phyloP scores from a whole-genome alignment of 2,329 filamentous ascomycete genomes.

The Aspergillus uvarum region DNA sequence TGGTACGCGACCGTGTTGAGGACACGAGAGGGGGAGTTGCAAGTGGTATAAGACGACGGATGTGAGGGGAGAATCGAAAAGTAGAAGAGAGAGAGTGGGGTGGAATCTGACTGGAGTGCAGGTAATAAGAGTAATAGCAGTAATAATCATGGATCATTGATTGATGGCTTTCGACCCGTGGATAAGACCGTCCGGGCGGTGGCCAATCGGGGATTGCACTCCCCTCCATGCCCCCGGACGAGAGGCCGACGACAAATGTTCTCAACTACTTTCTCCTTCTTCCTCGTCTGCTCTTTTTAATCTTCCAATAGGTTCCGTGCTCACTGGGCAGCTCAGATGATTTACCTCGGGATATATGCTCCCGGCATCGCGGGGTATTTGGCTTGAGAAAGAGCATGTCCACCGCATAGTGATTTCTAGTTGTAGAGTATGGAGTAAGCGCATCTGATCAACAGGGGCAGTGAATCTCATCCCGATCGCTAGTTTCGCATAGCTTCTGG shows the following conservation, averaged over 20 bases:
- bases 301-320: background rate
- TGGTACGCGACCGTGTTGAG: constrained; percentile 16
- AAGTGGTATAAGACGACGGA: background rate
- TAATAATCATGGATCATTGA: background rate
- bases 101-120: background rate
- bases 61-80: background rate
- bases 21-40: background rate
- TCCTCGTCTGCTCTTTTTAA: background rate
- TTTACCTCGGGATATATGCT: background rate
- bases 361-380: background rate
- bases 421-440: too few species aligned
- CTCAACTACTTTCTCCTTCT: background rate
- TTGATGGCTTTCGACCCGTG: constrained; percentile 16
- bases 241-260: constrained; percentile 26
- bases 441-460: background rate
- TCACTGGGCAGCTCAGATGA: background rate
- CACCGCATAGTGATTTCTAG: background rate
- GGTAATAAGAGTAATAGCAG: background rate
- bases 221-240: constrained; percentile 40
- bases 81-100: background rate
- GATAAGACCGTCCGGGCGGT: constrained; percentile 15
- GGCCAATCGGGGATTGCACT: constrained; percentile 36
- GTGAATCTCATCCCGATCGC: background rate
- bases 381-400: background rate
- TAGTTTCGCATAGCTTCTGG: too few species aligned